Evolutionary conservation across 1,284 basidiomycete species (phyloP), one percentile per base, ranked within the genome.

Genomic region (Pholiota adiposa): DNA sequence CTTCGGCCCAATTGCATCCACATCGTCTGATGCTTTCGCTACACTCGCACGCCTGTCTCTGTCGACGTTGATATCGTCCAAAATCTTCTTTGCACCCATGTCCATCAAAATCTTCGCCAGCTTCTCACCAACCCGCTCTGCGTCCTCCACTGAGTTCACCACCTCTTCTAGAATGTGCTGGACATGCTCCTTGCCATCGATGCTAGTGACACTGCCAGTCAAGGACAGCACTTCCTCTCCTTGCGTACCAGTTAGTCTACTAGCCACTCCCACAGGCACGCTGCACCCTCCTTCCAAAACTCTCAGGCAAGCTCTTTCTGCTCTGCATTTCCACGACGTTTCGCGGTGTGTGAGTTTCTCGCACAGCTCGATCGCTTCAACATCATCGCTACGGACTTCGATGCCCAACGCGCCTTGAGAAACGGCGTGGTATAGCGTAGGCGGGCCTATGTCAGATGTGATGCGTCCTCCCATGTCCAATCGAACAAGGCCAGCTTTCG

Each of bases 271-370:
- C n/a, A 98, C 96, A 0, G 97, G 97, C 1, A 99, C 95, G 61
- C 93, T 96, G 75, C 97, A 99, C 27, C 96, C 97, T 11, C 97
- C 97, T 74, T 99, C 97, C 54, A 99, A 81, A 36, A 92, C 89
- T 36, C 90, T 83, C 63, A 99, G 80, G 73, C 93, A 89, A 1
- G 91, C 92, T 11, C 97, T 86, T 75, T 99, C 97, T 6, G 94
- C 93, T 19, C 82, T 78, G 68, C 90, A 93, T 56, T 72, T 77
- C 87, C 88, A 92, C 60, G 89, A 83, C 0, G 93, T 94, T 69
- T 81, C 80, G 79, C 86, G 86, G 73, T 96, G 91, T 2, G 85
- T 92, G 48, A 96, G 73, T 19, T 78, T 77, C 43, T 82, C 77
- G 69, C 94, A 89, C 11, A 94, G 75, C 56, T 83, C 82, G 43